These are phyloP conservation scores for Penicillium angulare DNA, from an alignment of 495 filamentous ascomycete species.

Conservation along the genomic window DNA sequence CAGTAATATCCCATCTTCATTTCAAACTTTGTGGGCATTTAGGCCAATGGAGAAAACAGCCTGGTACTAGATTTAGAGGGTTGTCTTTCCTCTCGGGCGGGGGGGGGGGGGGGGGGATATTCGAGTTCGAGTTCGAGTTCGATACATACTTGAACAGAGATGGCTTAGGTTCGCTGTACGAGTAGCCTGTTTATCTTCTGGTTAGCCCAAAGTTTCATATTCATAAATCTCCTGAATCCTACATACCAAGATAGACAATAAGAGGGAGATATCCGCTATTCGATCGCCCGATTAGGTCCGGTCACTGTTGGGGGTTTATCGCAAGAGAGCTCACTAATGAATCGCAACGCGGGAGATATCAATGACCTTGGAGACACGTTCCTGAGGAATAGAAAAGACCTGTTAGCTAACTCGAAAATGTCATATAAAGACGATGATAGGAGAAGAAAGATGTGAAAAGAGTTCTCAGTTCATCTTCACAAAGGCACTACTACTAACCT, in stretches of 20 bases:
- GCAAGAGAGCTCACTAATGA: conserved; percentile 69
- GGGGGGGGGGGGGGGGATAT: neutral
- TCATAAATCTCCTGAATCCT: neutral
- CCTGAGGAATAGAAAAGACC: conserved; percentile 50
- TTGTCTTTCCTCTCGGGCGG: neutral
- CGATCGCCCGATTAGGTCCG: conserved; percentile 5
- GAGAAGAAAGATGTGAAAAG: too few relatives aligned
- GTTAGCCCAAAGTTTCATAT: neutral
- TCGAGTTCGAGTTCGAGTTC: neutral
- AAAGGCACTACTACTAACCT: conserved; percentile 63
- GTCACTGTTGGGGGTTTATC: neutral
- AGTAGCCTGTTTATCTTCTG: conserved; percentile 66
- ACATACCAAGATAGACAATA: conserved; percentile 92
- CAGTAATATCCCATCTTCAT: too few relatives aligned
- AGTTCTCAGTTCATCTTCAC: too few relatives aligned
- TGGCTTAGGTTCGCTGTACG: conserved; percentile 85
- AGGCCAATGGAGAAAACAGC: conserved; percentile 71
- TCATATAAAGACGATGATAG: neutral
- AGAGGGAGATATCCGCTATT: conserved; percentile 90
- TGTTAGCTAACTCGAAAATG: conserved; percentile 1
- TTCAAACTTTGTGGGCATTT: too few relatives aligned
- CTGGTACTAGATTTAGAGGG: conserved; percentile 38
- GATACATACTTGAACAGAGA: conserved; percentile 78
- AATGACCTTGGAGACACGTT: conserved; percentile 93
- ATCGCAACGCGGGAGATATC: conserved; percentile 93